Percentiles rank a stretch among this genome's conserved stretches.
phyloP scores from a whole-genome alignment of 1,284 basidiomycete genomes.

The Malassezia slooffiae region DNA sequence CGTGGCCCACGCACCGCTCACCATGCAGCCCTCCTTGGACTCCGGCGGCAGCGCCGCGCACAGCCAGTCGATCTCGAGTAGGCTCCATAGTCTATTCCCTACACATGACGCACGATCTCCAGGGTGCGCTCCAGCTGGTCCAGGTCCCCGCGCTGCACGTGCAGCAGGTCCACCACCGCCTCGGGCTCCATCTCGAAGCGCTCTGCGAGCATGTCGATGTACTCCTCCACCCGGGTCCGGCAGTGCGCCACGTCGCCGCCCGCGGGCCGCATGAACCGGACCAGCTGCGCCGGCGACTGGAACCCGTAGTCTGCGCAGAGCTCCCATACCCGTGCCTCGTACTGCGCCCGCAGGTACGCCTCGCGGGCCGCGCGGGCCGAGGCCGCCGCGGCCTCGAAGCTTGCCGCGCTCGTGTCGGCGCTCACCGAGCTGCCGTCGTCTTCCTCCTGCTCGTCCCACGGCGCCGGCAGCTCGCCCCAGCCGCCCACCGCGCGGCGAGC shows the following conservation, averaged over 20 bases:
- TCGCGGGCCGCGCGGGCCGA: too few relatives aligned
- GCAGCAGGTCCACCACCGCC: constrained; percentile 6
- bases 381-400: too few relatives aligned
- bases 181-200: constrained; percentile 2
- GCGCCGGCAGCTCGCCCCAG: too few relatives aligned
- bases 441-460: too few relatives aligned
- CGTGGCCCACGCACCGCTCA: too few relatives aligned
- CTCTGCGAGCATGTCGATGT: constrained; percentile 4
- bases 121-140: constrained; percentile 5
- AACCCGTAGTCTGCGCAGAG: constrained; percentile 13
- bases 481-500: too few relatives aligned
- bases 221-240: neutral
- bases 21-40: too few relatives aligned
- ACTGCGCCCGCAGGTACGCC: constrained; percentile 12
- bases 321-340: constrained; percentile 13
- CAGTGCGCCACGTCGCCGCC: constrained; percentile 5
- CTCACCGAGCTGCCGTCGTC: too few relatives aligned
- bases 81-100: too few relatives aligned
- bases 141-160: constrained; percentile 5
- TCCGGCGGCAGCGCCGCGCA: too few relatives aligned
- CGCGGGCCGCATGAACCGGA: constrained; percentile 5
- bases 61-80: too few relatives aligned
- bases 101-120: constrained; percentile 9
- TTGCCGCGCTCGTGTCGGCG: too few relatives aligned
- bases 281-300: constrained; percentile 11